phyloP scores from a whole-genome alignment of 345 rosid species.

The Moricandia arvensis region DNA sequence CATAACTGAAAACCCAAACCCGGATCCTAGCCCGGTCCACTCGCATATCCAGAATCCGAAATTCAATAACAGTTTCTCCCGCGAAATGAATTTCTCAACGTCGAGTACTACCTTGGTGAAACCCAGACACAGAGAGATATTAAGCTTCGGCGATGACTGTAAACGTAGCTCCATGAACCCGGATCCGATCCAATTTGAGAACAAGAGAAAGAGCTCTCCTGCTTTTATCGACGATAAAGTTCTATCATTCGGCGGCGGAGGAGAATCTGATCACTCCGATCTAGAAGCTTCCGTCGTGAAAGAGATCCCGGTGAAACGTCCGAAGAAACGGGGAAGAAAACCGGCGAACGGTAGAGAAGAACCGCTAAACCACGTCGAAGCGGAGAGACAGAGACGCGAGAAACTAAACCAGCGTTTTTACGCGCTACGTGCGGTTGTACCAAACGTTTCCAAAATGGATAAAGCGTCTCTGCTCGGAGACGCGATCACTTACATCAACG shows the following conservation, averaged over 20 bases:
- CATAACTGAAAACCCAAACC: conserved; percentile 33
- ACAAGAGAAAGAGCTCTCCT: conserved; percentile 45
- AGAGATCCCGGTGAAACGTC: conserved; percentile 79
- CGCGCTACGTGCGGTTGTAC: conserved; percentile 36
- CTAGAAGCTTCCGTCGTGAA: conserved; percentile 86
- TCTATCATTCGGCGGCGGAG: conserved; percentile 55
- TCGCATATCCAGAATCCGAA: conserved; percentile 34
- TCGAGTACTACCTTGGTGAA: conserved; percentile 53
- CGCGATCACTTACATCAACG: too few species aligned
- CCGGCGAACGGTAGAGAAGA: too few species aligned
- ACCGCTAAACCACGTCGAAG: too few species aligned
- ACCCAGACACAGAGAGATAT: conserved; percentile 72
- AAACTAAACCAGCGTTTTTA: conserved; percentile 93
- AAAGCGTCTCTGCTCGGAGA: too few species aligned
- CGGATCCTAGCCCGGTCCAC: conserved; percentile 35
- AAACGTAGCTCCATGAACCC: conserved; percentile 38
- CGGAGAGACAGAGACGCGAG: conserved; percentile 43
- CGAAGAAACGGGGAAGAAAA: conserved; percentile 51
- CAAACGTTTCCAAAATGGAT: too few species aligned
- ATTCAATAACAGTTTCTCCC: conserved; percentile 34
- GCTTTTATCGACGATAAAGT: conserved; percentile 25
- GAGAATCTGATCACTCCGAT: conserved; percentile 91
- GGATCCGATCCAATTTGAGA: conserved; percentile 48
- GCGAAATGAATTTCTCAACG: conserved; percentile 72
- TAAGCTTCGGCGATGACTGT: conserved; percentile 75